Evolutionary conservation across 164 flowering plant genomes (phyloP).

Genomic region (Vitis cinerea): DNA sequence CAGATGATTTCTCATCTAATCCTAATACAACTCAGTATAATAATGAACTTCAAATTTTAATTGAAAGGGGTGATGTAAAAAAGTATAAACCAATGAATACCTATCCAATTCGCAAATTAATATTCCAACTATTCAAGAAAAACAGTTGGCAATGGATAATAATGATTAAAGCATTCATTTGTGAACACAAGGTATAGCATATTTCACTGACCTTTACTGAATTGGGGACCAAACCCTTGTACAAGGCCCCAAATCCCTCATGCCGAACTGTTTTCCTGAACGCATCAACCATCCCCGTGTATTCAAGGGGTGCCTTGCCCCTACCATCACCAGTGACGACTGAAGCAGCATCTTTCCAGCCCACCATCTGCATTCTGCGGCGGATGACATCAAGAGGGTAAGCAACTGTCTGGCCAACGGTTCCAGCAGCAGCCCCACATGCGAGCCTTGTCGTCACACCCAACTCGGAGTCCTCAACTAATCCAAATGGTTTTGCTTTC

Average conservation of each 20-base stretch:
- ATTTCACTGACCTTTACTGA: conserved; percentile 83
- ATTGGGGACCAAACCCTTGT: conserved; percentile 97
- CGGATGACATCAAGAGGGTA: conserved; percentile 98
- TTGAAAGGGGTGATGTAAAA: too few species aligned
- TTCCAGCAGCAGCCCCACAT: conserved; percentile 98
- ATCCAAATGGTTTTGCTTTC: conserved; percentile 63
- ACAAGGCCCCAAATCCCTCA: conserved; percentile 90
- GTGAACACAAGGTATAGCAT: not conserved
- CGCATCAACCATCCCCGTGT: conserved; percentile 93
- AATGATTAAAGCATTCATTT: too few species aligned
- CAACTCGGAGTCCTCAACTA: conserved; percentile 64
- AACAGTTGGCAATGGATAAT: too few species aligned
- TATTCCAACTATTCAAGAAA: too few species aligned
- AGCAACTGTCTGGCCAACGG: conserved; percentile 95
- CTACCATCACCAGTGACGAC: conserved; percentile 80
- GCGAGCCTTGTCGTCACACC: conserved; percentile 80
- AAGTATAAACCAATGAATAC: too few species aligned
- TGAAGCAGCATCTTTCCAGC: conserved; percentile 91
- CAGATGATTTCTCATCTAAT: too few species aligned
- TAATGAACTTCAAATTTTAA: too few species aligned
- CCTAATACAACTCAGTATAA: too few species aligned
- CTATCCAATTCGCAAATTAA: too few species aligned
- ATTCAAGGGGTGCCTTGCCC: conserved; percentile 58
- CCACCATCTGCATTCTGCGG: conserved; percentile 98
- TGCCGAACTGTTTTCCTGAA: conserved; percentile 86